Evolutionary conservation across 139 green algal species (phyloP).

Genomic region (Haematococcus sp.): DNA sequence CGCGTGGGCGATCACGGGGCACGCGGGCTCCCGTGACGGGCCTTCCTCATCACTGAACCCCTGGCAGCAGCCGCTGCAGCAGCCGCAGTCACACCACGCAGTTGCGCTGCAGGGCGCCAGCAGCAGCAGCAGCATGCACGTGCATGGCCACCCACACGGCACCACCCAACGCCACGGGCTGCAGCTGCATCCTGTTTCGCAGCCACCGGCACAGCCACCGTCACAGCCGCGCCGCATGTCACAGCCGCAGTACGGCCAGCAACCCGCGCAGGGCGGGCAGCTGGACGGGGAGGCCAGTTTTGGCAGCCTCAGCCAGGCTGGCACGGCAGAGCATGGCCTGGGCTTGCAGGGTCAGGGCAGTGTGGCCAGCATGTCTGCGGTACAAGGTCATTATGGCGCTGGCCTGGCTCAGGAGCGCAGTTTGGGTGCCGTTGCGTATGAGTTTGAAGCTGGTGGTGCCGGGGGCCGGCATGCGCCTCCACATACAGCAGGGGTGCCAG

Average conservation of each 20-base stretch:
- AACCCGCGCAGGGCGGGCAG: background rate
- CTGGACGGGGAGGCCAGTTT: background rate
- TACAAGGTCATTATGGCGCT: no score
- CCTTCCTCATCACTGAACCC: background rate
- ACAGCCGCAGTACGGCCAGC: background rate
- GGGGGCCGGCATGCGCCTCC: no score
- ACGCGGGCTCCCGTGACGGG: background rate
- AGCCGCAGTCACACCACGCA: background rate
- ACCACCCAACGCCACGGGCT: background rate
- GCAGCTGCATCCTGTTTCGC: background rate
- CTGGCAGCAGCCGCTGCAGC: background rate
- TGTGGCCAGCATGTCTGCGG: no score
- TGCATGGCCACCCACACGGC: background rate
- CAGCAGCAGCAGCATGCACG: background rate
- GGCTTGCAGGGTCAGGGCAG: no score
- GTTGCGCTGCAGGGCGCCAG: background rate
- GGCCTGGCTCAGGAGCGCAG: no score
- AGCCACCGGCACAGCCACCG: background rate
- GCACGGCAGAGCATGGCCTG: no score
- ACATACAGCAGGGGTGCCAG: no score
- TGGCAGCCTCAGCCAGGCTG: background rate
- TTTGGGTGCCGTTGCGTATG: no score
- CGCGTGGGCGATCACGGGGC: no score
- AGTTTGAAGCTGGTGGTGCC: no score
- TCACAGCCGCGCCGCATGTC: background rate